phyloP scores from a whole-genome alignment of 225 moss, liverwort and hornwort species.

The Pleurozium schreberi region DNA sequence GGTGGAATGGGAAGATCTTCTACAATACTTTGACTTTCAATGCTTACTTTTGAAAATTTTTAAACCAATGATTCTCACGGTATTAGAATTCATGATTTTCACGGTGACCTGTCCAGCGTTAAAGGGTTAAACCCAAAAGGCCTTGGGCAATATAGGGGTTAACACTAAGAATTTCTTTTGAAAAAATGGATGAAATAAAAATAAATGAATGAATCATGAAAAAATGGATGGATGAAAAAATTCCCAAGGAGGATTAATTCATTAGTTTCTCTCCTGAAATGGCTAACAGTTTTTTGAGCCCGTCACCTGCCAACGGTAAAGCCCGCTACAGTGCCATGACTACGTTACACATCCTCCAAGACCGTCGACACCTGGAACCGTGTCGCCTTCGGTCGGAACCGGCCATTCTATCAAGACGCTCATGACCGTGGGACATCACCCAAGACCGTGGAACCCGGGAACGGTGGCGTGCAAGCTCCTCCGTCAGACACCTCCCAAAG shows the following conservation, averaged over 20 bases:
- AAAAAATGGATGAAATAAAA: neutral
- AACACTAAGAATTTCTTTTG: neutral
- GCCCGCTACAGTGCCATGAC: neutral
- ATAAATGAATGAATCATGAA: too few relatives aligned
- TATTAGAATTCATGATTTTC: too few relatives aligned
- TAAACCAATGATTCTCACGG: too few relatives aligned
- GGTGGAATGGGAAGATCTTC: too few relatives aligned
- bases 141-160: too few relatives aligned
- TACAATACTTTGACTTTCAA: too few relatives aligned
- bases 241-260: neutral
- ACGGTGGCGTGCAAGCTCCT: neutral
- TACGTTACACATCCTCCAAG: neutral
- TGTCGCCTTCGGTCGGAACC: neutral
- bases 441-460: neutral
- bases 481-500: neutral
- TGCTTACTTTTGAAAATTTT: too few relatives aligned
- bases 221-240: neutral
- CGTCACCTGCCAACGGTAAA: neutral
- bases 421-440: neutral
- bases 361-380: neutral
- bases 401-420: rapidly evolving
- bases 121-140: too few relatives aligned
- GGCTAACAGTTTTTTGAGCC: neutral
- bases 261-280: neutral
- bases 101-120: too few relatives aligned